Evolutionary conservation across 2,329 filamentous ascomycete species (phyloP), one percentile per base, ranked within the genome.

Genomic region (Volutella citrinella): DNA sequence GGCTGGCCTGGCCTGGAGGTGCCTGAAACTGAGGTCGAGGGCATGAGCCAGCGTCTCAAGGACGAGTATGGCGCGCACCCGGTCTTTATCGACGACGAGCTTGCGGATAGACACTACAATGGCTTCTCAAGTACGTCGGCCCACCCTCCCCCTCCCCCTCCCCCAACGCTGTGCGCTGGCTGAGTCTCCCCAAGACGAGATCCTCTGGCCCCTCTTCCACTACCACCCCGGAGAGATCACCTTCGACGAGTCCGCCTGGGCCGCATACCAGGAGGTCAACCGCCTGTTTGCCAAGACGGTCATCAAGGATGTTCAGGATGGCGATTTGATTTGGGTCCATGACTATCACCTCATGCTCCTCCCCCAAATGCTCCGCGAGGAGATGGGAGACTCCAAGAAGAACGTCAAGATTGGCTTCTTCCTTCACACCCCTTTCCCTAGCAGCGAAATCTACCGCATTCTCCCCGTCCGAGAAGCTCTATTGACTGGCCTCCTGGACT

Each of bases 341-440:
- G 93, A 98, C 64, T 98, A 97, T 67, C 93, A 98, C 64, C 72
- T 97, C 43, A 97, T 97, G 90, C 81, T 98, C 14, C 76, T 98
- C 20, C 93, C 93, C 19, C 81, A 91, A 56, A 94, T 97, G 89
- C 76, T 98, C 39, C 87, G 93, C 43, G 86, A 95, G 55, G 87
- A 94, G 63, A 82, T 96, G 38, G 86, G 84, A 38, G 64, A 80
- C 44, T 76, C 73, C 42, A 88, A 84, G 68, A 87, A 90, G 68
- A 94, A 96, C 49, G 82, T 97, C 65, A 95, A 95, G 71, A 93
- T 98, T 52, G 93, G 91, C 48, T 97, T 97, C 75, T 98, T 97
- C 73, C 70, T 97, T 21, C 93, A 98, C 63, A 97, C 93, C 0
- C 91, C 93, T 1, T 98, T 97, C 66, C 93, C 93, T 10, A 95